A percentile compares a stretch with the other conserved stretches of the same genome.
Evolutionary conservation across 169 alveolate species (phyloP).

Genomic region (Babesia sp.): DNA sequence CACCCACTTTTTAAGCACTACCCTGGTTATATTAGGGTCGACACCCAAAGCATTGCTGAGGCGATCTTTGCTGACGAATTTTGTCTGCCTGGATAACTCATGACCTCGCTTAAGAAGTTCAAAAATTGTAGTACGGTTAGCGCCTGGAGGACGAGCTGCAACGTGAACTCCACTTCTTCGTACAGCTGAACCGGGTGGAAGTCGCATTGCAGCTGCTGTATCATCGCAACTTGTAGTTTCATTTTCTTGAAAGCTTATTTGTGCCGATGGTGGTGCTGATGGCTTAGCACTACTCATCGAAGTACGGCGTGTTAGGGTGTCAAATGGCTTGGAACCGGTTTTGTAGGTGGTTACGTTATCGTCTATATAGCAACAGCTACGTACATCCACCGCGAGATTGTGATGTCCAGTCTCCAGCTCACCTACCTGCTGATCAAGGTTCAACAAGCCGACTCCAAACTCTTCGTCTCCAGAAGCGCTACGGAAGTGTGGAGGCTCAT

Average conservation of each 20-base stretch:
- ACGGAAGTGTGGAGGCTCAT: slow-evolving; percentile 82
- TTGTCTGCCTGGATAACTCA: slow-evolving; percentile 14
- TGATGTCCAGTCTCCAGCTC: slow-evolving; percentile 50
- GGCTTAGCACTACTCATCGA: slow-evolving; percentile 25
- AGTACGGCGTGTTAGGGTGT: slow-evolving; percentile 29
- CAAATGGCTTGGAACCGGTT: slow-evolving; percentile 11
- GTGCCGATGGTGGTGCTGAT: not conserved
- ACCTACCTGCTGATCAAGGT: slow-evolving; percentile 73
- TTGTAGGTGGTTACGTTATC: slow-evolving; percentile 40
- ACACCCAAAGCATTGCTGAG: slow-evolving; percentile 33
- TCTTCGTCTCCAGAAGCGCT: slow-evolving; percentile 70
- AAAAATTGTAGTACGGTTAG: slow-evolving; percentile 16
- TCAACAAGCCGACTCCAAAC: slow-evolving; percentile 53
- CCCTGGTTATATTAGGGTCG: slow-evolving; percentile 33
- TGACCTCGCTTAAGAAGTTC: slow-evolving; percentile 37
- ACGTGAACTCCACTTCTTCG: not conserved
- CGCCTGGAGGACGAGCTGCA: slow-evolving; percentile 1
- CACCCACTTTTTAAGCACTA: slow-evolving; percentile 49
- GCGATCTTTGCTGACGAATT: slow-evolving; percentile 33
- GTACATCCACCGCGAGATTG: slow-evolving; percentile 39
- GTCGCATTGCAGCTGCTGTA: not conserved
- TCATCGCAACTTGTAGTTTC: not conserved
- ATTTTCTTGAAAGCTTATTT: not conserved
- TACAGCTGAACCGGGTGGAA: slow-evolving; percentile 4
- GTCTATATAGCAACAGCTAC: slow-evolving; percentile 24